These are phyloP conservation scores for Hypoxylon sp. DNA, from an alignment of 2,329 filamentous ascomycete species.

Conservation along the genomic window DNA sequence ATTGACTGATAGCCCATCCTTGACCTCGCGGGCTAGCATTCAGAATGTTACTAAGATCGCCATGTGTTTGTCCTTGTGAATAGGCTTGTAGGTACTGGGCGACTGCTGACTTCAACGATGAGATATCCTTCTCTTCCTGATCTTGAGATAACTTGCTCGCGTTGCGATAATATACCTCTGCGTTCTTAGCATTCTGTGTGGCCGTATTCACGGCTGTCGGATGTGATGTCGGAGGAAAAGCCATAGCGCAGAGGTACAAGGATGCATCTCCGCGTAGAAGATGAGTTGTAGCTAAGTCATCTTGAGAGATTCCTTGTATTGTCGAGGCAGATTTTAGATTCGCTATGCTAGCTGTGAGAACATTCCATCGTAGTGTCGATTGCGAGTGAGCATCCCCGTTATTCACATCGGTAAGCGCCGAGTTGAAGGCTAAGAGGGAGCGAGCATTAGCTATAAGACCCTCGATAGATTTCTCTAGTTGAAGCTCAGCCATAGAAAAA, in stretches of 20 bases:
- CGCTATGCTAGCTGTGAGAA: slow-evolving; percentile 47
- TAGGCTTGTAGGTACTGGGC: slow-evolving; percentile 39
- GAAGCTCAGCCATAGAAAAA: slow-evolving; percentile 48
- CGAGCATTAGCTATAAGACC: slow-evolving; percentile 47
- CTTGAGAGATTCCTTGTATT: slow-evolving; percentile 38
- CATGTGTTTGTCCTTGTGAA: slow-evolving; percentile 27
- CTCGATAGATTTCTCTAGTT: slow-evolving; percentile 36
- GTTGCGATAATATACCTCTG: slow-evolving; percentile 54
- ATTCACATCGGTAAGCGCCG: slow-evolving; percentile 45
- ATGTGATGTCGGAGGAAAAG: slow-evolving; percentile 47
- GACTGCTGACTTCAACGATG: slow-evolving; percentile 38
- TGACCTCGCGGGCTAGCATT: slow-evolving; percentile 34
- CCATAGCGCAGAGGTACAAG: slow-evolving; percentile 49
- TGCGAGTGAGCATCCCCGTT: slow-evolving; percentile 35
- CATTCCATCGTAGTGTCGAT: slow-evolving; percentile 50
- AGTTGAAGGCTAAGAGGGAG: slow-evolving; percentile 51
- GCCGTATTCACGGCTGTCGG: slow-evolving; percentile 45
- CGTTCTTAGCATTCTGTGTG: slow-evolving; percentile 50
- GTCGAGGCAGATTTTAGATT: slow-evolving; percentile 46
- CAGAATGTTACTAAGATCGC: slow-evolving; percentile 33
- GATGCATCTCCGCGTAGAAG: slow-evolving; percentile 51
- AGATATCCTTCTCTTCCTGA: slow-evolving; percentile 42
- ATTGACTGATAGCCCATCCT: slow-evolving; percentile 45
- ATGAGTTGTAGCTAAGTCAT: slow-evolving; percentile 51
- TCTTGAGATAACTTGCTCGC: slow-evolving; percentile 48